Conservation (phyloP, 2,329 filamentous ascomycete genomes). For the Endocalyx cinctus region DNA sequence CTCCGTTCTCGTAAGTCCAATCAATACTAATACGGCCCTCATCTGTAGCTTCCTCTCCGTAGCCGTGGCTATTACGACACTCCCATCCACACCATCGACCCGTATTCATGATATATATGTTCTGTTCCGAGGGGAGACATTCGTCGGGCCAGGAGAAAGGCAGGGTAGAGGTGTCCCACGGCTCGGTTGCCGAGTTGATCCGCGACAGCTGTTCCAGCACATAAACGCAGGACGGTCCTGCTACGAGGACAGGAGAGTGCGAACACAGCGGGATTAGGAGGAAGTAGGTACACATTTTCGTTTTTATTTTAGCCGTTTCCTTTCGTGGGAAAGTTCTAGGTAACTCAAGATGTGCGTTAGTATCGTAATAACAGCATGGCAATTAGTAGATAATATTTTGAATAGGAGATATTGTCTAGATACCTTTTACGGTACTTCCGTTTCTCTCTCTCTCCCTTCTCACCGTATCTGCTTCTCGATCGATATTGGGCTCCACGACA, state of each 20-base stretch:
- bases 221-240: conserved; percentile 17
- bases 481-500: no score
- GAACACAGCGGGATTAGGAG: conserved; percentile 16
- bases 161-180: conserved; percentile 13
- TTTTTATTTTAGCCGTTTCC: no score
- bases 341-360: no score
- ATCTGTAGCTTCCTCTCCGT: neutral
- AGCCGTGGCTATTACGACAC: conserved; percentile 17
- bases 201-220: conserved; percentile 15
- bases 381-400: no score
- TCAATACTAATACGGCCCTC: no score
- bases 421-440: no score
- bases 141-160: conserved; percentile 15
- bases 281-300: conserved; percentile 21
- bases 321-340: neutral
- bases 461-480: no score
- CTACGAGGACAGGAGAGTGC: conserved; percentile 14
- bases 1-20: no score
- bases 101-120: conserved; percentile 10
- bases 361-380: no score
- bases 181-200: conserved; percentile 10
- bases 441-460: no score
- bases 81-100: conserved; percentile 24
- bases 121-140: conserved; percentile 14
- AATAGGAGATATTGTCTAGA: no score